Evolutionary conservation across 2,329 filamentous ascomycete species (phyloP).

Genomic region (Fusarium sarcochroum): DNA sequence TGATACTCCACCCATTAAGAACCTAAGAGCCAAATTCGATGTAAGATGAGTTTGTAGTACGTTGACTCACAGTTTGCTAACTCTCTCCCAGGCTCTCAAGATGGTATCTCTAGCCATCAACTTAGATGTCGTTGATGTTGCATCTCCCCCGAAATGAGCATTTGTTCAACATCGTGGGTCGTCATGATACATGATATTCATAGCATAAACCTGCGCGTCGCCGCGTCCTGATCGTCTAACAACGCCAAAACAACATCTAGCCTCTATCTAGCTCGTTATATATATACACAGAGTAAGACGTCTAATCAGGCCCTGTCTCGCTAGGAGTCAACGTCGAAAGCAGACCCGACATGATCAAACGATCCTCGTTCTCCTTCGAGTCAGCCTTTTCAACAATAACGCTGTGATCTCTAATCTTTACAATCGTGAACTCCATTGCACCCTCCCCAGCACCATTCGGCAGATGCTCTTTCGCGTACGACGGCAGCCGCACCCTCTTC

Average conservation of each 20-base stretch:
- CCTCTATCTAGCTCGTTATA: background rate
- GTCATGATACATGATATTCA: no score
- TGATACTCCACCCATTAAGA: background rate
- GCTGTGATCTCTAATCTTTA: constrained; percentile 32
- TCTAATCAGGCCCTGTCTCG: background rate
- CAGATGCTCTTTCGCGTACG: constrained; percentile 24
- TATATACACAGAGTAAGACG: background rate
- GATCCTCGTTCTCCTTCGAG: background rate
- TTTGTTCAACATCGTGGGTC: no score
- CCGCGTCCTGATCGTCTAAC: background rate
- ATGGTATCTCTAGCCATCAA: background rate
- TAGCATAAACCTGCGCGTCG: background rate
- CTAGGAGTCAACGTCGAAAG: constrained; percentile 20
- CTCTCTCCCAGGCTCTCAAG: background rate
- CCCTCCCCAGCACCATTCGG: constrained; percentile 1
- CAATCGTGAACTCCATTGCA: constrained; percentile 5
- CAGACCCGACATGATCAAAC: constrained; percentile 11
- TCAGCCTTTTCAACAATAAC: constrained; percentile 17
- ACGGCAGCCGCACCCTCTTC: constrained; percentile 14
- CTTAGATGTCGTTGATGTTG: background rate
- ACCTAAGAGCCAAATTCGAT: background rate
- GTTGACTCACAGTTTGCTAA: background rate
- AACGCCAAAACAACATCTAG: background rate
- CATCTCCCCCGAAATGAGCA: no score
- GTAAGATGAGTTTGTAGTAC: background rate